These are phyloP conservation scores for Daldinia concentrica DNA, from an alignment of 495 filamentous ascomycete genomes.

Conservation along the genomic window DNA sequence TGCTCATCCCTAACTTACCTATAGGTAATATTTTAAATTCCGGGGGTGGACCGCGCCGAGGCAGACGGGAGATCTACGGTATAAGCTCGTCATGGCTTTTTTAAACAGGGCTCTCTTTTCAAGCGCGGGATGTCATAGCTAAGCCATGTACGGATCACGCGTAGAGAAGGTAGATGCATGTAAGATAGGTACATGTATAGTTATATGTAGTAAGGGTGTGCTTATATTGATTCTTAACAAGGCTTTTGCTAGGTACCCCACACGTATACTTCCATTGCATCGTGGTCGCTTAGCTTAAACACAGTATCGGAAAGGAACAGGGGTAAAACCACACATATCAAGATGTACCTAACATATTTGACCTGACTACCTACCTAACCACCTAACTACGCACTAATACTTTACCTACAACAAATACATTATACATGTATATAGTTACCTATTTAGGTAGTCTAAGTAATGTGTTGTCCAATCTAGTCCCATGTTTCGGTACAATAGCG, in stretches of 20 bases:
- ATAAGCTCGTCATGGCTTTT: constrained; percentile 14
- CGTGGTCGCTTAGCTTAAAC: constrained; percentile 8
- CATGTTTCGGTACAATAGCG: constrained; percentile 23
- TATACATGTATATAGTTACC: constrained; percentile 5
- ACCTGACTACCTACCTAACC: no score
- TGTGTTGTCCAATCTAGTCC: constrained; percentile 33
- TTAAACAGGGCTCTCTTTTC: neutral
- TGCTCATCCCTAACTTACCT: constrained; percentile 3
- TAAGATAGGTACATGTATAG: constrained; percentile 3
- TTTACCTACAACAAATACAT: neutral
- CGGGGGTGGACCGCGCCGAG: constrained; percentile 24
- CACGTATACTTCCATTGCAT: neutral
- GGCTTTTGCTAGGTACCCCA: constrained; percentile 12
- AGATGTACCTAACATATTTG: neutral
- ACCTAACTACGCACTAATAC: neutral
- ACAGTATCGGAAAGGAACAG: constrained; percentile 27
- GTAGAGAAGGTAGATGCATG: constrained; percentile 15
- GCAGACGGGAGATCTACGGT: constrained; percentile 32
- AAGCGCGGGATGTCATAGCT: constrained; percentile 35
- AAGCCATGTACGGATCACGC: constrained; percentile 17
- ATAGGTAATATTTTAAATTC: constrained; percentile 38
- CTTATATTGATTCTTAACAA: constrained; percentile 22
- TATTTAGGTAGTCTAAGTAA: constrained; percentile 7
- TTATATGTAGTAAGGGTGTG: constrained; percentile 17
- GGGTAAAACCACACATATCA: neutral